A percentile compares a stretch with the other conserved stretches of the same genome.
These are phyloP conservation scores for Globisporangium solare DNA, from an alignment of 352 stramenopile genomes.

Conservation along the genomic window DNA sequence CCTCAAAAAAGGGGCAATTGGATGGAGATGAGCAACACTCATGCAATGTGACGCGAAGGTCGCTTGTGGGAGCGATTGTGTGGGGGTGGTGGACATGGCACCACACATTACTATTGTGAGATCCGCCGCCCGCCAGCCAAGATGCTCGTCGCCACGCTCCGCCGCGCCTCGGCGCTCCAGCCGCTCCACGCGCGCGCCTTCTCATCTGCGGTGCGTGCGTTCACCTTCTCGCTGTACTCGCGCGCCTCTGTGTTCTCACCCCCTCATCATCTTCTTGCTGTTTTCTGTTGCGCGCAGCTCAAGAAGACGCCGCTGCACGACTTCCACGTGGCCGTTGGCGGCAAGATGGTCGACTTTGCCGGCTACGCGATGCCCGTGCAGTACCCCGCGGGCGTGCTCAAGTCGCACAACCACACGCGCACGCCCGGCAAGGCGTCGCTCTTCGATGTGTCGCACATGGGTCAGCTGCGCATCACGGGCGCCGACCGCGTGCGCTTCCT, in stretches of 20 bases:
- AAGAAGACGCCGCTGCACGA: slow-evolving; percentile 82
- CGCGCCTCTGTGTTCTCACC: background rate
- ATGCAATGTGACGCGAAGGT: no score
- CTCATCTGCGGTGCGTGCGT: slow-evolving; percentile 4
- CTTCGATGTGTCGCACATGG: slow-evolving; percentile 99
- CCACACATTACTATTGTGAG: no score
- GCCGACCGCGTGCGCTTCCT: slow-evolving; percentile 94
- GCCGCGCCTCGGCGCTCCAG: slow-evolving; percentile 12
- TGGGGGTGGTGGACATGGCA: no score
- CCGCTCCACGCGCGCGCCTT: slow-evolving; percentile 11
- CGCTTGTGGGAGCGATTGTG: no score
- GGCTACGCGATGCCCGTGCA: slow-evolving; percentile 97
- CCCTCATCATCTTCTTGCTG: background rate
- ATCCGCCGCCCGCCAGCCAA: background rate
- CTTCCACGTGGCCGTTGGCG: slow-evolving; percentile 65
- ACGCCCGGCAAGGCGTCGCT: slow-evolving; percentile 76
- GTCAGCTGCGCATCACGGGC: slow-evolving; percentile 92
- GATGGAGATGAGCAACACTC: no score
- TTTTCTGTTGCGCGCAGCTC: slow-evolving; percentile 23
- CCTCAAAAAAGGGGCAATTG: no score
- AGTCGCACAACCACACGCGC: slow-evolving; percentile 88
- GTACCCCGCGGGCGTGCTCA: slow-evolving; percentile 95
- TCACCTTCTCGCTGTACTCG: background rate
- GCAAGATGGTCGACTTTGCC: slow-evolving; percentile 95
- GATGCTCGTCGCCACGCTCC: slow-evolving; percentile 12